Percentiles rank a stretch among this genome's conserved stretches.
Conservation (phyloP, 106 monocot genomes). For the Dendrobium chrysotoxum region DNA sequence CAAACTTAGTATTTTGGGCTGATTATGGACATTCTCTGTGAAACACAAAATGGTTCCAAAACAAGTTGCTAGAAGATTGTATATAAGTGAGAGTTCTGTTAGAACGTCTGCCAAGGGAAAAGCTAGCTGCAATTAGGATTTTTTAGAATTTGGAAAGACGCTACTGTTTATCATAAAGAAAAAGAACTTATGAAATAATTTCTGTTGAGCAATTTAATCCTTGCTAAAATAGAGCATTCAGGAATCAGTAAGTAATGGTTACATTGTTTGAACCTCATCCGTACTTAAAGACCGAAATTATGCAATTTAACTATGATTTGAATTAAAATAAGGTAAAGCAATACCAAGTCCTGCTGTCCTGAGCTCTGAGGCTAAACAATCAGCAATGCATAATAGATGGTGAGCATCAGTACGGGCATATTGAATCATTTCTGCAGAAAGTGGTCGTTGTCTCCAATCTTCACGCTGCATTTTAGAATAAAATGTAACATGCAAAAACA, state of each 20-base stretch:
- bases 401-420: constrained; percentile 93
- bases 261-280: background rate
- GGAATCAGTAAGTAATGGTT: too few species aligned
- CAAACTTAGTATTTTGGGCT: too few species aligned
- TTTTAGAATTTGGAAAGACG: background rate
- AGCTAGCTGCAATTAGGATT: too few species aligned
- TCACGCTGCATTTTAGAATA: constrained; percentile 49
- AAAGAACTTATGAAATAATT: background rate
- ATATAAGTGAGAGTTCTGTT: too few species aligned
- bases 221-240: background rate
- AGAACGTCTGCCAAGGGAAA: too few species aligned
- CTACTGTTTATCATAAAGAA: background rate
- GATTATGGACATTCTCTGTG: too few species aligned
- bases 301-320: background rate
- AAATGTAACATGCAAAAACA: background rate
- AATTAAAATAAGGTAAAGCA: background rate
- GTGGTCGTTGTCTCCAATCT: constrained; percentile 89
- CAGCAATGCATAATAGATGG: constrained; percentile 79
- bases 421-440: constrained; percentile 64
- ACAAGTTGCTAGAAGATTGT: too few species aligned
- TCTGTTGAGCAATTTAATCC: background rate
- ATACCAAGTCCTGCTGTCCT: constrained; percentile 49
- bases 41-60: too few species aligned
- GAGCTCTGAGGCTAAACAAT: constrained; percentile 65
- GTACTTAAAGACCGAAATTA: background rate